Conservation (phyloP, 352 stramenopile species). For the Globisporangium nagaii region DNA sequence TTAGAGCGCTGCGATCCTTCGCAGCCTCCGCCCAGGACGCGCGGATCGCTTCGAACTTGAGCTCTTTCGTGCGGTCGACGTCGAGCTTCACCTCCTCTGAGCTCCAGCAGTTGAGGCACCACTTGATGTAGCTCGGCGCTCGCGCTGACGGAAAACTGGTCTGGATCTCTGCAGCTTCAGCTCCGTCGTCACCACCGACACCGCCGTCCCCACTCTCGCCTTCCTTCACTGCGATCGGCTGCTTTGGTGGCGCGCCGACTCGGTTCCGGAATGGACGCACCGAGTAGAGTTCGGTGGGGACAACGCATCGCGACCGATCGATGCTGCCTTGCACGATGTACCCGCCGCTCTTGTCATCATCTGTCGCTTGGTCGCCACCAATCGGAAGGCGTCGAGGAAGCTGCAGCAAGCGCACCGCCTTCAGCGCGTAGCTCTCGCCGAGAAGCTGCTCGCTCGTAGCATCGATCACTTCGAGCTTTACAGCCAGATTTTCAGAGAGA, state of each 20-base stretch:
- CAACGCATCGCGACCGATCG: slow-evolving; percentile 40
- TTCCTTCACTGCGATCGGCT: slow-evolving; percentile 2
- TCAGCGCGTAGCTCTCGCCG: slow-evolving; percentile 17
- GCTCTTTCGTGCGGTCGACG: slow-evolving; percentile 48
- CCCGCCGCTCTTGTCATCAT: slow-evolving; percentile 9
- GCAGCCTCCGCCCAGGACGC: slow-evolving; percentile 44
- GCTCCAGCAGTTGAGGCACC: slow-evolving; percentile 57
- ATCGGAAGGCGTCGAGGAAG: slow-evolving; percentile 25
- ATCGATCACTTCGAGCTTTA: slow-evolving; percentile 60
- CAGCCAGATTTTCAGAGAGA: slow-evolving; percentile 25
- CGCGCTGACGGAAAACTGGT: slow-evolving; percentile 1
- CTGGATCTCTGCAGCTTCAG: neutral
- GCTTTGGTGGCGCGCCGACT: neutral
- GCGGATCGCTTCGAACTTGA: slow-evolving; percentile 43
- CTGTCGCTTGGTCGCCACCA: neutral
- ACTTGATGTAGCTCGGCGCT: slow-evolving; percentile 12
- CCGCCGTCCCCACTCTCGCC: slow-evolving; percentile 2
- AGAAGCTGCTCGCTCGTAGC: slow-evolving; percentile 22
- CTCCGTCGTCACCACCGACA: neutral
- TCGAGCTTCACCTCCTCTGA: slow-evolving; percentile 56
- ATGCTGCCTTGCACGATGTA: slow-evolving; percentile 71
- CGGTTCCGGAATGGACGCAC: slow-evolving; percentile 47
- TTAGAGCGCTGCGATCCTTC: slow-evolving; percentile 33
- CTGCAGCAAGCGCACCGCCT: slow-evolving; percentile 42
- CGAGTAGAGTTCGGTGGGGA: slow-evolving; percentile 40